A percentile compares a stretch with the other conserved stretches of the same genome.
Evolutionary conservation across 768 basidiomycete genomes (phyloP).

Genomic region (Hemileccinum impolitum): DNA sequence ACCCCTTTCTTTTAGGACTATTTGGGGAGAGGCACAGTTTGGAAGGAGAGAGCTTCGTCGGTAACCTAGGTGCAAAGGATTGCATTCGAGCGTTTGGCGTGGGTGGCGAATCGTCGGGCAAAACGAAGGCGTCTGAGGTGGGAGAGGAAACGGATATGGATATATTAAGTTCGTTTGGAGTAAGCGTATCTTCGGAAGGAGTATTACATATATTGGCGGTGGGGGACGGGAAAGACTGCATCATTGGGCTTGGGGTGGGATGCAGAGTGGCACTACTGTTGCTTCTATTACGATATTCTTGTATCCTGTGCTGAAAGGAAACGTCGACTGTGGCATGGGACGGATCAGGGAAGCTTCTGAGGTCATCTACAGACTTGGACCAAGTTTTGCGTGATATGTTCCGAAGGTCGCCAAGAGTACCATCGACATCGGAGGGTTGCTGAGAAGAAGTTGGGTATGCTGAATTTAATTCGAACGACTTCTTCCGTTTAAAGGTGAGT

Average conservation of each 20-base stretch:
- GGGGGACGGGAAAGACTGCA: constrained; percentile 44
- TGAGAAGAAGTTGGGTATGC: constrained; percentile 32
- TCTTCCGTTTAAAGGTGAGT: constrained; percentile 45
- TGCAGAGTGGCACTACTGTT: constrained; percentile 51
- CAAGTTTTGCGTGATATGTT: constrained; percentile 67
- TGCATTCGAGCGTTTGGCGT: constrained; percentile 60
- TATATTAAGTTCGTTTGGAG: constrained; percentile 32
- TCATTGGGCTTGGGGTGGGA: constrained; percentile 35
- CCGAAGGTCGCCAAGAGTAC: constrained; percentile 63
- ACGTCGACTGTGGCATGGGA: constrained; percentile 39
- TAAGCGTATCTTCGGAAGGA: constrained; percentile 17
- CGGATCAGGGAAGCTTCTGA: constrained; percentile 49
- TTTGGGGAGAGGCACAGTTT: constrained; percentile 42
- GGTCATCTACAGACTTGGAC: constrained; percentile 80
- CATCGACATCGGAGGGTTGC: constrained; percentile 26
- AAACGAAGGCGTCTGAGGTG: constrained; percentile 33
- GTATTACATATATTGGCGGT: constrained; percentile 16
- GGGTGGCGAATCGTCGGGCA: constrained; percentile 34
- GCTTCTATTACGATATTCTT: constrained; percentile 62
- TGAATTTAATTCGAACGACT: constrained; percentile 42
- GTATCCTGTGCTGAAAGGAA: constrained; percentile 57
- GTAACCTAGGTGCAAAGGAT: constrained; percentile 67
- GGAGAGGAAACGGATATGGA: constrained; percentile 51
- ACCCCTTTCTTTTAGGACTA: constrained; percentile 58
- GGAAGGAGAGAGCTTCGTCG: constrained; percentile 63